These are phyloP conservation scores for Saccharum officinarum DNA, from an alignment of 176 grass and related monocot species.

Conservation along the genomic window DNA sequence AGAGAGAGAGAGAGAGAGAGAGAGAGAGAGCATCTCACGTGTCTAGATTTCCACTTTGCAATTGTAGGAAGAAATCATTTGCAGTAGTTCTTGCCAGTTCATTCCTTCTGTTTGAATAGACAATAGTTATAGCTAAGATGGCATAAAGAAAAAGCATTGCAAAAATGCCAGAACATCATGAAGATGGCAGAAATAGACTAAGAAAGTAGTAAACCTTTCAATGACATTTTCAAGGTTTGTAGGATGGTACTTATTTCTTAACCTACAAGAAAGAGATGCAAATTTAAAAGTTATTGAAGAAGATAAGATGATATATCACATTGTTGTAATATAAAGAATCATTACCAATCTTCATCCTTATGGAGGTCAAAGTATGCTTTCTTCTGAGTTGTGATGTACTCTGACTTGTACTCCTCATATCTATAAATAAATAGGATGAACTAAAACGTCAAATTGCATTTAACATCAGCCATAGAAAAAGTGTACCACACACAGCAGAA, in stretches of 20 bases:
- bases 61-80: slow-evolving; percentile 87
- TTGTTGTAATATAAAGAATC: neutral
- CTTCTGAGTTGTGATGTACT: slow-evolving; percentile 98
- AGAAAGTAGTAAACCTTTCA: slow-evolving; percentile 67
- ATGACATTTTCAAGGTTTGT: slow-evolving; percentile 87
- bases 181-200: slow-evolving; percentile 9
- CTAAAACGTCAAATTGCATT: slow-evolving; percentile 3
- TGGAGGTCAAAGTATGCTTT: slow-evolving; percentile 93
- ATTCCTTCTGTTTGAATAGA: slow-evolving; percentile 46
- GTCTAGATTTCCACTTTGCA: slow-evolving; percentile 81
- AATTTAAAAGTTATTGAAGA: slow-evolving; percentile 25
- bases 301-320: neutral
- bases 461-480: neutral
- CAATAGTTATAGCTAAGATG: slow-evolving; percentile 2
- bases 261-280: slow-evolving; percentile 52
- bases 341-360: slow-evolving; percentile 91
- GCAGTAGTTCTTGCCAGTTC: slow-evolving; percentile 55
- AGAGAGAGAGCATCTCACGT: slow-evolving; percentile 43
- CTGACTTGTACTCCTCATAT: slow-evolving; percentile 94
- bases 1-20: neutral
- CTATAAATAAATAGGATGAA: slow-evolving; percentile 48
- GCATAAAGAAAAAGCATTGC: neutral
- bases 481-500: neutral
- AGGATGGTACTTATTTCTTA: slow-evolving; percentile 97
- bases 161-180: slow-evolving; percentile 4